Evolutionary conservation across 169 alveolate genomes (phyloP), one percentile per base, ranked within the genome.

Genomic region (Plasmodium inui): DNA sequence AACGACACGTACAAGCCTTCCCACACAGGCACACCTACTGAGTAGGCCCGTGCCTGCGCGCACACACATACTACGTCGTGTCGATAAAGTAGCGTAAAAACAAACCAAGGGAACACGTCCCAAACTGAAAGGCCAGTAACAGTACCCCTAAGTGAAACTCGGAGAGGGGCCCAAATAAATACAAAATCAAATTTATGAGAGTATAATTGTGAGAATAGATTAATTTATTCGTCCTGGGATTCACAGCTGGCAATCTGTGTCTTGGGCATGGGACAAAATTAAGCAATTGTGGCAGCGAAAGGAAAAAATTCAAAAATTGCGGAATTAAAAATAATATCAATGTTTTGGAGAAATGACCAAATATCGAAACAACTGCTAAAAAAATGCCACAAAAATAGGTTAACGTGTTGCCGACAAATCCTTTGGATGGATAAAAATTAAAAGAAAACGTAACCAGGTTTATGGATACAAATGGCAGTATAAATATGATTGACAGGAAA

Each of bases 381-480:
- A 98, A 96, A 97, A 98, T 98, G 73, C 99, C 99, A 41, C 99
- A 98, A 95, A 98, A 98, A 83, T 98, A 97, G 53, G 98, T 97
- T 95, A 94, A 98, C 17, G 99, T 98, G 94, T 98, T 99, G n/a
- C 99, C 99, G 26, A 98, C 98, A 94, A 98, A 98, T 41, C 98
- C 98, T 93, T 97, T 81, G 19, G 99, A 96, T n/a, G 99, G 99
- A 89, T 95, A 98, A 95, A 95, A 97, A 93, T 98, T 98, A 92
- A 88, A 97, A 71, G 97, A 94, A 79, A 97, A 96, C 12, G 98
- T 92, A 30, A 98, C 98, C 37, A 97, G 92, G 61, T 98, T 96
- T 28, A 97, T 93, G 55, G 97, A 91, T 37, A 98, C 92, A 93
- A 97, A 98, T 19, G 99, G 99, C 6, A 98, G 70, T 81, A 98